Percentiles rank a stretch among this genome's conserved stretches.
phyloP scores from a whole-genome alignment of 2,329 filamentous ascomycete genomes.

The Arthrobotrys conoides region DNA sequence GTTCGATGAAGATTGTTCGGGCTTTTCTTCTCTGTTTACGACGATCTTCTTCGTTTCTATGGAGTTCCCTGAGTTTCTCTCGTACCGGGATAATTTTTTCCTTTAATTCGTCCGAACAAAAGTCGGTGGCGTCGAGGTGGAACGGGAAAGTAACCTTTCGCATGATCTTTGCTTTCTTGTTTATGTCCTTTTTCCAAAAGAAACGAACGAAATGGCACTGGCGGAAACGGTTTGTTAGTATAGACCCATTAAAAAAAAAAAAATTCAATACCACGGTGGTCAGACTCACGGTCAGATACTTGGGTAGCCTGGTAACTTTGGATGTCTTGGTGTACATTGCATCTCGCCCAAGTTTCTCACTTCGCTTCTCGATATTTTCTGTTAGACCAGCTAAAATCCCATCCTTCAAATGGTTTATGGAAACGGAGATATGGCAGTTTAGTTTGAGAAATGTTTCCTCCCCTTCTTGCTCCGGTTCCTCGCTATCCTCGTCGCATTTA shows the following conservation, averaged over 20 bases:
- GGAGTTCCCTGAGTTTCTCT: constrained; percentile 93
- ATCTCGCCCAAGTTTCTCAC: constrained; percentile 81
- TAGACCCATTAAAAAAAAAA: not conserved
- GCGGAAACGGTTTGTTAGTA: not conserved
- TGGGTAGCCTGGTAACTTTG: constrained; percentile 89
- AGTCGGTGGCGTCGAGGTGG: constrained; percentile 92
- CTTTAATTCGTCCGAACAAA: constrained; percentile 91
- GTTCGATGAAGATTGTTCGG: constrained; percentile 64
- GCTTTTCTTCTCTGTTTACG: constrained; percentile 48
- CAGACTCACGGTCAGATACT: constrained; percentile 83
- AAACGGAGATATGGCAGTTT: constrained; percentile 91
- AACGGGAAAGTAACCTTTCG: constrained; percentile 96
- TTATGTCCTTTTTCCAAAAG: constrained; percentile 94
- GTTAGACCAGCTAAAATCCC: constrained; percentile 85
- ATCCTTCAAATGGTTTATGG: constrained; percentile 90
- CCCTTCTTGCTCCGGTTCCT: constrained; percentile 75
- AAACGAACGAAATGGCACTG: constrained; percentile 89
- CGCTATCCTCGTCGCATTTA: constrained; percentile 84
- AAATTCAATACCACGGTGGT: not conserved
- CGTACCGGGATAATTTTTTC: constrained; percentile 89
- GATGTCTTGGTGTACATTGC: constrained; percentile 90
- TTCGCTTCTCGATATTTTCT: constrained; percentile 93
- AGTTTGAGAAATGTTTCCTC: constrained; percentile 89
- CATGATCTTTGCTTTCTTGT: constrained; percentile 99
- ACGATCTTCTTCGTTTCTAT: constrained; percentile 90